Evolutionary conservation across 2,329 filamentous ascomycete genomes (phyloP), one percentile per base, ranked within the genome.

Genomic region (Sporothrix luriei): DNA sequence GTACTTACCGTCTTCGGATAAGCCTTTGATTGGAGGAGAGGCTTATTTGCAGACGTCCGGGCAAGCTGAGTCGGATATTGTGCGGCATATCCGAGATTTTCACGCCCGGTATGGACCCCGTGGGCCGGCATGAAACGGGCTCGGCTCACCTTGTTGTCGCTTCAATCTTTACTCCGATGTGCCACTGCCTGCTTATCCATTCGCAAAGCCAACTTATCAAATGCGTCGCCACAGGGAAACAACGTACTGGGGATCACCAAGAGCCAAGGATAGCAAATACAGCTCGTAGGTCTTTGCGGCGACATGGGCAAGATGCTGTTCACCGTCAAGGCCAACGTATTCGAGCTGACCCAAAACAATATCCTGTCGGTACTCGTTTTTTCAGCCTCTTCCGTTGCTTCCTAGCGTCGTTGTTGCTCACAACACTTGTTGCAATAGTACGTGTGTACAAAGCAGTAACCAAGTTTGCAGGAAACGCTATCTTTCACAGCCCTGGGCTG

Each of bases 151-250:
- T 51, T 3, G 67, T 57, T 11, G 57, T 57, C 14, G 14, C 57
- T 21, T 52, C 57, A 4, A 69, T 19, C 19, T 21, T 54, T 13
- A 4, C 26, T 2, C 48, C 67, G n/a, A 69, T 46, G 21, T 64
- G 57, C 55, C 67, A 69, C 46, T 64, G 55, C 26, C 55, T 29
- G 4, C 13, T 16, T 16, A 33, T 49, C 67, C 67, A 64, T 16
- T 54, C 59, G 11, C 49, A 59, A 43, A 65, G 49, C 68, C 59
- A 69, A 21, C 16, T 49, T 19, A 59, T 65, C 57, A 64, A 19
- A 3, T 33, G 48, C 38, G 57, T 65, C 10, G 46, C 43, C 48
- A 55, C 38, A 48, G 49, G 19, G 33, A 65, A 65, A 57, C 9
- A 49, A 69, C 3, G 59, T 48, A 4, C 59, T 69, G 3, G 49